phyloP scores from a whole-genome alignment of 257 asterid species.

The Plantago ovata region DNA sequence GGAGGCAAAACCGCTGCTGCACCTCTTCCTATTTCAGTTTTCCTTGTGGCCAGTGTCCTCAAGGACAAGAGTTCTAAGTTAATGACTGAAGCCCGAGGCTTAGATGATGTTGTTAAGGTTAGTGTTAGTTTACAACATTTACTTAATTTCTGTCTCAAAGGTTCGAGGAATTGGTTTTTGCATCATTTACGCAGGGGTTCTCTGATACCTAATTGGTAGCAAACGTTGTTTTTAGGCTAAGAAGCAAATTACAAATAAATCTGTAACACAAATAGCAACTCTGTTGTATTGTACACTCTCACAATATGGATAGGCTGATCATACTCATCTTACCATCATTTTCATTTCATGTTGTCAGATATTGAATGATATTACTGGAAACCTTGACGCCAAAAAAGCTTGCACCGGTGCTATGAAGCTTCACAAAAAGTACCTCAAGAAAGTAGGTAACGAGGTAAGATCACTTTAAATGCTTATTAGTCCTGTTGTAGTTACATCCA shows the following conservation, averaged over 20 bases:
- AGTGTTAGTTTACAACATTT: constrained; percentile 1
- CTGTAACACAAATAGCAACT: too few relatives aligned
- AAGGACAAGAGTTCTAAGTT: constrained; percentile 69
- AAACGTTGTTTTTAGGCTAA: too few relatives aligned
- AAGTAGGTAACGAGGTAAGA: too few relatives aligned
- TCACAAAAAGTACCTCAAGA: constrained; percentile 83
- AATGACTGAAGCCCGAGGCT: constrained; percentile 79
- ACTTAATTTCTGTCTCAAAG: too few relatives aligned
- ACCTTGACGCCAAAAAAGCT: constrained; percentile 82
- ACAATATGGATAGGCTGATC: too few relatives aligned
- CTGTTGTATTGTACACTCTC: too few relatives aligned
- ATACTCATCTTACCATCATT: neutral
- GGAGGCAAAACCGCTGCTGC: constrained; percentile 37
- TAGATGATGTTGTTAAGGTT: constrained; percentile 90
- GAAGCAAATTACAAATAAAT: too few relatives aligned
- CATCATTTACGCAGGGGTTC: too few relatives aligned
- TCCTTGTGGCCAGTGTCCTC: constrained; percentile 84
- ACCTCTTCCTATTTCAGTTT: constrained; percentile 79
- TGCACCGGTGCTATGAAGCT: constrained; percentile 85
- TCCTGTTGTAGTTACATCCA: too few relatives aligned
- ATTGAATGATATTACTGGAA: constrained; percentile 81
- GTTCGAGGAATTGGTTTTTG: too few relatives aligned
- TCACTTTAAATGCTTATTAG: too few relatives aligned
- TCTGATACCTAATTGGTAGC: too few relatives aligned
- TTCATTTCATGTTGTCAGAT: constrained; percentile 40